Percentiles rank a stretch among this genome's conserved stretches.
phyloP scores from a whole-genome alignment of 768 basidiomycete genomes.

The Lactifluus subvellereus region DNA sequence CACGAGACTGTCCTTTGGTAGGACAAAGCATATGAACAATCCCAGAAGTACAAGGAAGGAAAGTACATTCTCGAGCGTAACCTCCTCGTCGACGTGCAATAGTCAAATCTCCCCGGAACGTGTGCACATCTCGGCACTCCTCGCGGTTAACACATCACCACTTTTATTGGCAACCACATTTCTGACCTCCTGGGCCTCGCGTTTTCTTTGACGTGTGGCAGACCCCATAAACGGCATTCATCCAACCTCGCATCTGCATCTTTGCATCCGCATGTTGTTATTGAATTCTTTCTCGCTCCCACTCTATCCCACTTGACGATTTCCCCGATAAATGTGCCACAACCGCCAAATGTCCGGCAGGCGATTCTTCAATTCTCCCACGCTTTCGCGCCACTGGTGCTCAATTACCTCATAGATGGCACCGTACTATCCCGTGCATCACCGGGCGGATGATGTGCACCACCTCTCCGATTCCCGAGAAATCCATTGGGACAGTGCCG shows the following conservation, averaged over 20 bases:
- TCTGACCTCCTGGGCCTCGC: slow-evolving; percentile 13
- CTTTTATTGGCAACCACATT: slow-evolving; percentile 16
- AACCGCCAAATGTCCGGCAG: slow-evolving; percentile 1
- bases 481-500: background rate
- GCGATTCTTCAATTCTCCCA: slow-evolving; percentile 1
- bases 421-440: background rate
- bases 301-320: background rate
- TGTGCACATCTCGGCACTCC: slow-evolving; percentile 9
- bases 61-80: slow-evolving; percentile 97
- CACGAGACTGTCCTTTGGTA: slow-evolving; percentile 31
- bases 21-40: slow-evolving; percentile 86
- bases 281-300: slow-evolving; percentile 4
- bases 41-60: slow-evolving; percentile 98
- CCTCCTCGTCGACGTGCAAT: slow-evolving; percentile 82
- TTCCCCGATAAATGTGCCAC: background rate
- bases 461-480: background rate
- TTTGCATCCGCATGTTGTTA: slow-evolving; percentile 22
- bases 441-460: background rate
- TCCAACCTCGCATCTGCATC: slow-evolving; percentile 19
- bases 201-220: slow-evolving; percentile 15
- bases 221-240: slow-evolving; percentile 16
- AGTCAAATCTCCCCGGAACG: slow-evolving; percentile 25
- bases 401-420: background rate
- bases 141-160: slow-evolving; percentile 19
- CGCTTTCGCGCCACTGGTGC: background rate